A percentile compares a stretch with the other conserved stretches of the same genome.
Evolutionary conservation across 257 asterid species (phyloP).

Genomic region (Solanum ossicruentum): DNA sequence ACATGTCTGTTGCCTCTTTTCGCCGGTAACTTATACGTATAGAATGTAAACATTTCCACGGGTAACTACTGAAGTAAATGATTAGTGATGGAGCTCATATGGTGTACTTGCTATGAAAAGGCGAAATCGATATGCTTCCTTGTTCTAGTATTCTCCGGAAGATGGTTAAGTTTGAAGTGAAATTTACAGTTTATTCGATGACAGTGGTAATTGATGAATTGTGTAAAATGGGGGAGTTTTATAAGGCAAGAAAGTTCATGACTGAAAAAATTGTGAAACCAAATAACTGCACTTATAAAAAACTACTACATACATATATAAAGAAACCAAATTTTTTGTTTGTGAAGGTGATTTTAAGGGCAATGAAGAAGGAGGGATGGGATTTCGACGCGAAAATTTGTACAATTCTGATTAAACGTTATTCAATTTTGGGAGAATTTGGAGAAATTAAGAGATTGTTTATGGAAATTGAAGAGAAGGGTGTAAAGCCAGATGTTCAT

Average conservation of each 20-base stretch:
- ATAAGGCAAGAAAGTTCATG: constrained; percentile 44
- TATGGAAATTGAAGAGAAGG: constrained; percentile 45
- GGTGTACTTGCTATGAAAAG: constrained; percentile 52
- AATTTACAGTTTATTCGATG: constrained; percentile 58
- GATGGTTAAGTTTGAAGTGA: constrained; percentile 44
- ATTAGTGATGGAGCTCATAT: constrained; percentile 24
- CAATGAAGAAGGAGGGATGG: constrained; percentile 51
- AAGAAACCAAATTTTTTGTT: constrained; percentile 30
- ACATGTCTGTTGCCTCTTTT: not conserved
- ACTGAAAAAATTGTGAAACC: constrained; percentile 40
- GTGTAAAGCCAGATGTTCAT: constrained; percentile 40
- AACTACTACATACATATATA: constrained; percentile 43
- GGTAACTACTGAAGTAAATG: not conserved
- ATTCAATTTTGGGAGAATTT: constrained; percentile 13
- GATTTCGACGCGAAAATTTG: constrained; percentile 44
- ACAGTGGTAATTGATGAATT: constrained; percentile 51
- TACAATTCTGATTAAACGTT: constrained; percentile 39
- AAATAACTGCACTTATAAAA: constrained; percentile 42
- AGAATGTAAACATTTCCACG: not conserved
- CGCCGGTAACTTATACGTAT: not conserved
- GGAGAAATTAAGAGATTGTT: constrained; percentile 48
- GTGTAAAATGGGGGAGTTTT: constrained; percentile 42
- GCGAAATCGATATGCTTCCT: constrained; percentile 21
- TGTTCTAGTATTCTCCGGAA: constrained; percentile 32
- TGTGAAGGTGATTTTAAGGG: constrained; percentile 30